Evolutionary conservation across 192 early-diverging fungal species (phyloP).

Genomic region (Backusella parvicylindrica): DNA sequence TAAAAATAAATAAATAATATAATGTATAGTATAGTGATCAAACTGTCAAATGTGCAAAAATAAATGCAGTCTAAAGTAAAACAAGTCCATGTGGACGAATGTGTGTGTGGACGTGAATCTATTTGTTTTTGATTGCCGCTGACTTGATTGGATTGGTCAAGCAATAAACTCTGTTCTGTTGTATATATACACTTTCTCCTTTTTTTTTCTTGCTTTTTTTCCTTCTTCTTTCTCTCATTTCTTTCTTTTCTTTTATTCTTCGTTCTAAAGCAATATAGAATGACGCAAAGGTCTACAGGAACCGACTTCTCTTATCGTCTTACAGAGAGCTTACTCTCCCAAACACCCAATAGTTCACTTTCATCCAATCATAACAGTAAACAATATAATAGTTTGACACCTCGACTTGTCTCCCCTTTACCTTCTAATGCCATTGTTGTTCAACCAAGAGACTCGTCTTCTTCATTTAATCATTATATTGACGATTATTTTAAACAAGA

Average conservation of each 20-base stretch:
- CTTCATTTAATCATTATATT: not conserved
- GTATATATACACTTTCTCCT: not conserved
- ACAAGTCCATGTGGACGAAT: not conserved
- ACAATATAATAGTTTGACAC: not conserved
- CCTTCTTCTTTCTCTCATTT: not conserved
- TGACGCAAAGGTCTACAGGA: not conserved
- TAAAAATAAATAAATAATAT: not conserved
- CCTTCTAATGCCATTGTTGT: not conserved
- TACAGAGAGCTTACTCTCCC: constrained; percentile 5
- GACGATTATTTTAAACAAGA: not conserved
- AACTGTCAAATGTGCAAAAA: not conserved
- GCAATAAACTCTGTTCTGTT: not conserved
- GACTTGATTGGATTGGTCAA: not conserved
- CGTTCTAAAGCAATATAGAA: not conserved
- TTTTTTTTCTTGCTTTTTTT: not conserved
- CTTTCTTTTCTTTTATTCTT: not conserved
- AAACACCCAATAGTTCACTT: not conserved
- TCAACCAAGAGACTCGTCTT: not conserved
- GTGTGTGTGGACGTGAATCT: not conserved
- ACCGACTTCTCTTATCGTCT: not conserved
- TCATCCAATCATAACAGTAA: not conserved
- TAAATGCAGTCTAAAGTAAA: not conserved
- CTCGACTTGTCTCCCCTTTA: not conserved
- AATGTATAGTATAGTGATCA: not conserved
- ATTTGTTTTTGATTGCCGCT: not conserved